A percentile compares a stretch with the other conserved stretches of the same genome.
These are phyloP conservation scores for Fusarium secorum DNA, from an alignment of 2,329 filamentous ascomycete genomes.

Conservation along the genomic window DNA sequence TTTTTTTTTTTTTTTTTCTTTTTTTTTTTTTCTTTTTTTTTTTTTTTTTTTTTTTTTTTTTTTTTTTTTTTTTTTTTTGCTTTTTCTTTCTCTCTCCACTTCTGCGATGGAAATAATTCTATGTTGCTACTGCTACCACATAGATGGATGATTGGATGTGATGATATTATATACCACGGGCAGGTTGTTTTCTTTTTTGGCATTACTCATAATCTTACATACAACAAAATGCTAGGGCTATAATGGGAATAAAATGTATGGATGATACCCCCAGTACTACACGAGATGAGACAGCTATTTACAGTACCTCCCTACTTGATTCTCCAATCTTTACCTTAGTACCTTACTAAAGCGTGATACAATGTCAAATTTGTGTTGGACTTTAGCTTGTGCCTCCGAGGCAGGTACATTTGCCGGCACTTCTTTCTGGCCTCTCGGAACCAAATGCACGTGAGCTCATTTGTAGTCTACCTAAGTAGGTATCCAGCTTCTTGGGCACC, in stretches of 20 bases:
- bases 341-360: neutral
- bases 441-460: neutral
- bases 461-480: neutral
- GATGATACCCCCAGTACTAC: slow-evolving; percentile 21
- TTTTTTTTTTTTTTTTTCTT: too few relatives aligned
- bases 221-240: neutral
- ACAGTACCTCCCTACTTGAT: neutral
- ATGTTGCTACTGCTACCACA: slow-evolving; percentile 2
- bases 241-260: neutral
- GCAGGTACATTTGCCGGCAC: neutral
- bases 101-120: slow-evolving; percentile 7
- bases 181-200: neutral
- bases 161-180: slow-evolving; percentile 26
- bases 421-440: neutral
- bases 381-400: slow-evolving; percentile 4
- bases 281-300: slow-evolving; percentile 15
- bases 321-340: neutral
- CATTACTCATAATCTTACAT: neutral
- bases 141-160: slow-evolving; percentile 17
- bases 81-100: slow-evolving; percentile 6
- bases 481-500: neutral
- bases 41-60: too few relatives aligned
- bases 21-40: too few relatives aligned
- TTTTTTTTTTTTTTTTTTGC: neutral
- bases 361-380: neutral